Evolutionary conservation across 495 filamentous ascomycete genomes (phyloP), one percentile per base, ranked within the genome.

Genomic region (Aspergillus biplanus): DNA sequence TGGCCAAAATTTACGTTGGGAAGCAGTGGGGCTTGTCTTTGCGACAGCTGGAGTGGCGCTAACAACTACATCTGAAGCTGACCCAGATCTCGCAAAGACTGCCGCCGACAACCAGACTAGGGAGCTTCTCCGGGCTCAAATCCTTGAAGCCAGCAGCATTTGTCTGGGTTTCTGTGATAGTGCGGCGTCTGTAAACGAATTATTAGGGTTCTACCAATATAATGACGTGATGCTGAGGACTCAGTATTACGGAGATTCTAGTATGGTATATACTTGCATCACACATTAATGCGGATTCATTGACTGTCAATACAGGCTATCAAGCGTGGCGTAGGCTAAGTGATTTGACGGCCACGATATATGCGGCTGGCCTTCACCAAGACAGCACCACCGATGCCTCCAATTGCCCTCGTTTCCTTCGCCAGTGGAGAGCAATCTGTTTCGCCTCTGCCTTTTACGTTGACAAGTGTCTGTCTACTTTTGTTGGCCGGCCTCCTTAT

Each of bases 361-460:
- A 84, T 33, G 83, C 84, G 27, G 76, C 85, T 16, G 86, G 86
- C 13, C 71, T 88, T 2, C 87, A 89, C 65, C 79, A 83, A 66
- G 80, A 84, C 55, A 77, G 69, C 39, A 70, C 74, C 15, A 71
- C 74, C 13, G 71, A 74, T 6, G 59, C 75, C 31, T 73, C 79
- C 5, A 67, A 77, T 21, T 80, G 78, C 21, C 82, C 84, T 1
- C 82, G 83, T 50, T 84, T 85, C 61, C 76, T 85, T 8, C 75
- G 69, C 8, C 80, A 85, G 59, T 71, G 82, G 67, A 76, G 81
- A 21, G 78, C 81, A 68, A 76, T 74, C 18, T 72, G 83, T n/a
- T 87, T 88, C 56, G 75, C 80, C 27, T 72, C 75, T n/a, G 75
- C 79, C 5, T 88, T 85, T 44, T 75, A 74, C 15, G 72, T 75